Percentiles rank a stretch among this genome's conserved stretches.
These are phyloP conservation scores for Leccinellum albellum DNA, from an alignment of 768 basidiomycete genomes.

Conservation along the genomic window DNA sequence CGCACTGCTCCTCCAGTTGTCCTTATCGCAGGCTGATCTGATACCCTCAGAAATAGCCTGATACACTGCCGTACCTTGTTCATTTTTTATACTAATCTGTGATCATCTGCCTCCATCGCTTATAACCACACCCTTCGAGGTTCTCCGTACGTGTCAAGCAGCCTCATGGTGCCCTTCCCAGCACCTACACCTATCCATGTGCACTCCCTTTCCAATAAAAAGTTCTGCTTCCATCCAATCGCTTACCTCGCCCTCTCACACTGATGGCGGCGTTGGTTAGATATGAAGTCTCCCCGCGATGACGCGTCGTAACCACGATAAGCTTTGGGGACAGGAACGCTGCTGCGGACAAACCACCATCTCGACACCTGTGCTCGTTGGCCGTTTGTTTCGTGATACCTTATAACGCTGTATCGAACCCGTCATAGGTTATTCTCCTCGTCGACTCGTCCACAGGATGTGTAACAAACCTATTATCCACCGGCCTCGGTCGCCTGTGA, in stretches of 20 bases:
- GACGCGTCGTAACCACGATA: neutral
- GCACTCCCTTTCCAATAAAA: neutral
- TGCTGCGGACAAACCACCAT: neutral
- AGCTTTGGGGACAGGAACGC: neutral
- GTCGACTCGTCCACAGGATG: neutral
- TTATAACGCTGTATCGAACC: neutral
- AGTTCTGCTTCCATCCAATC: neutral
- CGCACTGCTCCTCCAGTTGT: neutral
- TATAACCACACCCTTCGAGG: neutral
- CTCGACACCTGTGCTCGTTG: neutral
- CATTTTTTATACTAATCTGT: neutral
- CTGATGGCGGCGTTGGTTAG: neutral
- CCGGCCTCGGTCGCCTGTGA: constrained; percentile 7
- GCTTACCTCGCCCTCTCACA: neutral
- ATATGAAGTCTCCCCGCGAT: neutral
- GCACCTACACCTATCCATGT: neutral
- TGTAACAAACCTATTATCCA: neutral
- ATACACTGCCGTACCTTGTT: neutral
- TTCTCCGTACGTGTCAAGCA: neutral
- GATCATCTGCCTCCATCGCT: neutral
- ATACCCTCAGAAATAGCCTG: constrained; percentile 4
- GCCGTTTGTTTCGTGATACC: neutral
- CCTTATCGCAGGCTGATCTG: neutral
- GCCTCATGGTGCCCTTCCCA: neutral
- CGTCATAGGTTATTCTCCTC: neutral